Base-by-base conservation (phyloP, 163 green algal genomes). In the Scenedesmus sp. region DNA sequence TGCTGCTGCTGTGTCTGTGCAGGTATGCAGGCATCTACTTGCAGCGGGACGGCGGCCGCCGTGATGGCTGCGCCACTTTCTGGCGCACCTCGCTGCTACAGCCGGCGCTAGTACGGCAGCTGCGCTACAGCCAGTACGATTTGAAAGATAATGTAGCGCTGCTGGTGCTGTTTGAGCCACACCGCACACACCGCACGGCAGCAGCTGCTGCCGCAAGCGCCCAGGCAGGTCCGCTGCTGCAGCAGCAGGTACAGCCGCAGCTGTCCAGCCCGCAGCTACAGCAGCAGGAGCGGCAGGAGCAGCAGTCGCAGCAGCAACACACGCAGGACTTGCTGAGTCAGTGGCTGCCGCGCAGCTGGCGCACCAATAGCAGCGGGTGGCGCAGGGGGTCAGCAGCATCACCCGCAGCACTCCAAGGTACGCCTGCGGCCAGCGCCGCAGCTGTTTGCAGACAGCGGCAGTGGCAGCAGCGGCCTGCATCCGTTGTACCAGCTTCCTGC, bases 131-230 rank as follows among this genome's bases (percentile, higher is more conserved):
- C 1, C 49, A 95, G 0, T 79, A 95, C 30, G 93, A 92, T 3
- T 88, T 98, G 59, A 94, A 96, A 30, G 96, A 98, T 93, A 98
- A 98, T 79, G 96, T 98, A 37, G 96, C 95, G 1, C 92, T 97
- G 87, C 81, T 98, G 24, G 92, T 88, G 73, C 59, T 87, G 59
- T 83, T 89, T 59, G 76, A 91, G 26, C 79, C 82, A 22, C 24
- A n/a, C 33, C 37, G 83, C 83, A 46, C 24, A 6, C 24, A 26
- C 46, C 56, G 70, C 70, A 85, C 33, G 42, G 30, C 68, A 85
- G 43, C 16, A 73, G 83, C 43, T 51, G 33, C 2, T 30, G 37
- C 49, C 43, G 40, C 6, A 22, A 10, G 42, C 42, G 35, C 9
- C 49, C 93, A n/a, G 42, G n/a, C 30, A 15, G 49, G 12, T 35